Base-by-base conservation (phyloP, 1,284 basidiomycete genomes). In the Limonomyces culmigenus region DNA sequence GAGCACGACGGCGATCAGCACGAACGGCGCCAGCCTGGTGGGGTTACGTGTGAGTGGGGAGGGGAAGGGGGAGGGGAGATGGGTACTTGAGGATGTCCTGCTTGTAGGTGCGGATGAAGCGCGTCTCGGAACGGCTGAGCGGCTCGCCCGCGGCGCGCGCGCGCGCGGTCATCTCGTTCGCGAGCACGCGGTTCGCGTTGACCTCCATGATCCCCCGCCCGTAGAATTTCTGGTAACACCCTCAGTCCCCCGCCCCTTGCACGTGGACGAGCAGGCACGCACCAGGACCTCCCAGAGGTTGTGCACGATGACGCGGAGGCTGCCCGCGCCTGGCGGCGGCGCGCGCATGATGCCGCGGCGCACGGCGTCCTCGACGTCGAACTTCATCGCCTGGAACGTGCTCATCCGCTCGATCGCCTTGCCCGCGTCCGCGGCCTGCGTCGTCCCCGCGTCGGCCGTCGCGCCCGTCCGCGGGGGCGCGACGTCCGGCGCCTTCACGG, bases 211-310 rank as follows among this genome's bases (percentile, higher is more conserved):
- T 56, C 21, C 81, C 83, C 21, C 70, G 62, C 44, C 58, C 71
- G 52, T 86, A 85, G 51, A 85, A 85, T 79, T 81, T 84, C 74
- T 81, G 43, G 5, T 38, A 47, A n/a, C n/a, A n/a, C n/a, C n/a
- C n/a, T n/a, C n/a, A n/a, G n/a, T n/a, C n/a, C n/a, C n/a, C n/a
- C n/a, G n/a, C n/a, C n/a, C n/a, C n/a, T n/a, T n/a, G n/a, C n/a
- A n/a, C n/a, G n/a, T n/a, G n/a, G n/a, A n/a, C n/a, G n/a, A n/a
- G n/a, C n/a, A n/a, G n/a, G n/a, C 8, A 17, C 66, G 46, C 49
- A 81, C 75, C 42, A 79, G 73, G 25, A 87, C 60, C 48, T 84
- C 65, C 43, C 76, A 62, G 10, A 56, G 69, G 43, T 80, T 74
- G 46, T 85, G 81, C 20, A 65, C 55, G 14, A 76, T 62, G 34